Base-by-base conservation (phyloP, 2,329 filamentous ascomycete species). In the Ampelomyces quisqualis region DNA sequence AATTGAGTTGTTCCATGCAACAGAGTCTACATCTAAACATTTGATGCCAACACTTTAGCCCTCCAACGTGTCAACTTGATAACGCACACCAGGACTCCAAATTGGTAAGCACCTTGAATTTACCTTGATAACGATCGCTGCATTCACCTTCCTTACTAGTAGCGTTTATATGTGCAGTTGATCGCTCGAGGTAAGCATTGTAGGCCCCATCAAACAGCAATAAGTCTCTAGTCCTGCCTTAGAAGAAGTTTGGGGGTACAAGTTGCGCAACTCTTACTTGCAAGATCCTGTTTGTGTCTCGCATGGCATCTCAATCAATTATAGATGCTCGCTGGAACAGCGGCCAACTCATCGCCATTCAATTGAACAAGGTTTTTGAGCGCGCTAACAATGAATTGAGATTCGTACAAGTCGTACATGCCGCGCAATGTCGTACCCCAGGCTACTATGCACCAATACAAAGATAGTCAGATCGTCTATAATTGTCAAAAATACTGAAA, bases 331-430 rank as follows among this genome's bases (percentile, higher is more conserved):
- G 41, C 31, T 45, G 41, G 19, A 45, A 45, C 3, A 45, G 35
- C 32, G 7, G 36, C 35, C 9, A 45, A 14, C n/a, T 23, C 21
- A 15, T 40, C 23, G 3, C 19, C 22, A 20, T 36, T 22, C 6
- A 35, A 24, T 27, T 13, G 31, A 4, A 45, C 8, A 4, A 45
- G n/a, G 28, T 36, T 45, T 4, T 45, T 35, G 9, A 40, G 14
- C 13, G 41, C 41, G 9, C 41, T 36, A 5, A 45, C 14, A 21
- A 45, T 22, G 14, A 26, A 24, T 5, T 40, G 41, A 2, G 30
- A 40, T 20, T 45, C 41, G 31, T 45, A 45, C 18, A 45, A 10
- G 31, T 45, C 30, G 23, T 40, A 45, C 36, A 45, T 39, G 4
- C 26, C 32, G 13, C 36, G 35, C 14, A 45, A 27, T 10, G 41